Evolutionary conservation across 202 grass and related monocot species (phyloP).

Genomic region (Digitaria exilis): DNA sequence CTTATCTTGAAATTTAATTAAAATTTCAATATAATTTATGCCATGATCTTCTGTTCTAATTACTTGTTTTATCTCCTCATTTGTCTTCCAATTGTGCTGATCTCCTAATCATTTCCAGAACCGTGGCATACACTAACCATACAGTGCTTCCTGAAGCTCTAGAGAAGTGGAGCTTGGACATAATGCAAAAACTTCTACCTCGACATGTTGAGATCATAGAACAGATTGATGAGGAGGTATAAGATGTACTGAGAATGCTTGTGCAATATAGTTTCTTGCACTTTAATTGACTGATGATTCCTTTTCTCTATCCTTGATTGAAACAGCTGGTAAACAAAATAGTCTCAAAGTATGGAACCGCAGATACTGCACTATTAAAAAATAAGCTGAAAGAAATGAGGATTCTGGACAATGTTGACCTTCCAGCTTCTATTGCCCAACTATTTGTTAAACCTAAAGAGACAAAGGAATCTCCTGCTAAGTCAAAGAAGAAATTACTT

Average conservation of each 20-base stretch:
- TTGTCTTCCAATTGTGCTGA: slow-evolving; percentile 26
- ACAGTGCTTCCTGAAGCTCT: slow-evolving; percentile 99
- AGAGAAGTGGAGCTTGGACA: slow-evolving; percentile 97
- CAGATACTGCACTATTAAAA: slow-evolving; percentile 76
- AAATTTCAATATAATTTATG: slow-evolving; percentile 23
- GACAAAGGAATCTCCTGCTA: slow-evolving; percentile 48
- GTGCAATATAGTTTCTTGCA: slow-evolving; percentile 18
- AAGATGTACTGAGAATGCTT: slow-evolving; percentile 15
- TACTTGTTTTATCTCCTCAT: slow-evolving; percentile 24
- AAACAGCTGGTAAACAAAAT: slow-evolving; percentile 80
- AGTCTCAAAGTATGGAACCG: slow-evolving; percentile 69
- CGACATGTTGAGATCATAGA: slow-evolving; percentile 99
- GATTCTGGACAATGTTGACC: slow-evolving; percentile 95
- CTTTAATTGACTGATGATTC: not conserved
- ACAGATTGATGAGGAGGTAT: slow-evolving; percentile 89
- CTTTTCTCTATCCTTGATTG: slow-evolving; percentile 41
- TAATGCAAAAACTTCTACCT: slow-evolving; percentile 98
- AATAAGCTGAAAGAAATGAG: slow-evolving; percentile 90
- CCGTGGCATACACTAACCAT: slow-evolving; percentile 96
- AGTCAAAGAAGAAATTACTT: slow-evolving; percentile 51
- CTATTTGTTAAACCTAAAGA: slow-evolving; percentile 82
- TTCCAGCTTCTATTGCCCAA: slow-evolving; percentile 67
- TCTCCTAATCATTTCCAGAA: slow-evolving; percentile 53
- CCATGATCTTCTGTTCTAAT: slow-evolving; percentile 1
- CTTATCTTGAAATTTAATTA: slow-evolving; percentile 15